Evolutionary conservation across 768 basidiomycete genomes (phyloP), one percentile per base, ranked within the genome.

Genomic region (Termitomyces sp.): DNA sequence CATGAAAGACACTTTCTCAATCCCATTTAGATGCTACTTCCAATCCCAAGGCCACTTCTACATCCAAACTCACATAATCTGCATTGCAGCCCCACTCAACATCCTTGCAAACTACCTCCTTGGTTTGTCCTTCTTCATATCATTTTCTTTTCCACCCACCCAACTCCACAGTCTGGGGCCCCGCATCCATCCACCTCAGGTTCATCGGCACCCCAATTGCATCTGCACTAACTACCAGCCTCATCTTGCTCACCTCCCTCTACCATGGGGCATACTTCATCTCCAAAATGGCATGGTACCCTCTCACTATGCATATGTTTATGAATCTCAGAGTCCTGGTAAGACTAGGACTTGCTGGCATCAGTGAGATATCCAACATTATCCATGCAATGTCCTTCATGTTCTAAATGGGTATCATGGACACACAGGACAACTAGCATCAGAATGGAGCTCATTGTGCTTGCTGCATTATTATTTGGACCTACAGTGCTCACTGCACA

Each of bases 161-260:
- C n/a, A 52, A n/a, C 7, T 17, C 32, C 47, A 36, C 11, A 79
- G 91, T 95, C 0, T 93, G 91, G 91, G 92, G 92, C 2, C 93
- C 92, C 0, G 76, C 82, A 52, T 76, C 85, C 4, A 75, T 96
- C 60, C 79, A 89, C 15, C 77, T 98, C 1, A 94, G 95, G 1
- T 98, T 92, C 75, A 85, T 91, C 52, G 96, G 96, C 15, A 95
- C 95, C 2, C 95, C 96, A 0, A 79, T 98, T 12, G 90, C 95
- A 0, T 93, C 94, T 1, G 86, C 89, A 0, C 79, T 95, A 57
- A 90, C 89, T 12, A 90, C 93, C 76, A 94, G 25, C 36, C 36
- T 36, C 36, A 36, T 9, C 36, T 25, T 25, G 25, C 25, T 25
- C 25, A 25, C 25, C 25, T 25, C 25, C 25, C 25, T 25, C 25